Percentiles rank a stretch among this genome's conserved stretches.
Evolutionary conservation across 768 basidiomycete species (phyloP).

Genomic region (Epithele typhae): DNA sequence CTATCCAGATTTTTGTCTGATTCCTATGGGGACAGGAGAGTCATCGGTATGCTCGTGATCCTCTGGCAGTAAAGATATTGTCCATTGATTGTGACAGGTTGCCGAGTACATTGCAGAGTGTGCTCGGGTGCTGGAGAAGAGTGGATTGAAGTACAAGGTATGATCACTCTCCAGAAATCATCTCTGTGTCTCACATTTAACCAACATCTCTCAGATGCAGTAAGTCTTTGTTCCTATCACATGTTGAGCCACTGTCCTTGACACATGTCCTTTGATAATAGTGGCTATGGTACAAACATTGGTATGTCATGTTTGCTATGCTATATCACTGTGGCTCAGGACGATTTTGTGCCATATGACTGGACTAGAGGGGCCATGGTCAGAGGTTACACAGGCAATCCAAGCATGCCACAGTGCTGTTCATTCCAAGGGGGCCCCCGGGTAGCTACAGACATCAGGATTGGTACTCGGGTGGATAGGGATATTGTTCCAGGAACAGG

Average conservation of each 20-base stretch:
- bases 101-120: slow-evolving; percentile 80
- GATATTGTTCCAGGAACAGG: slow-evolving; percentile 58
- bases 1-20: slow-evolving; percentile 77
- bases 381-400: slow-evolving; percentile 77
- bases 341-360: neutral
- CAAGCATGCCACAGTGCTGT: slow-evolving; percentile 89
- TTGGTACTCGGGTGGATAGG: slow-evolving; percentile 83
- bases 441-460: slow-evolving; percentile 92
- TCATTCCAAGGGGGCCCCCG: slow-evolving; percentile 68
- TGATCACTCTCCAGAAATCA: slow-evolving; percentile 9
- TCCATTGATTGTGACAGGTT: slow-evolving; percentile 39
- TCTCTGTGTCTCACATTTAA: no score
- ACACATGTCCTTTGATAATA: slow-evolving; percentile 23
- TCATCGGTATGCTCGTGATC: slow-evolving; percentile 52
- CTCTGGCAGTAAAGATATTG: slow-evolving; percentile 21
- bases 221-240: slow-evolving; percentile 29
- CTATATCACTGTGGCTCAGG: no score
- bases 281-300: slow-evolving; percentile 90
- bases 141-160: slow-evolving; percentile 80
- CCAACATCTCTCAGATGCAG: slow-evolving; percentile 52
- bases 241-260: neutral
- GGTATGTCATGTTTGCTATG: slow-evolving; percentile 35
- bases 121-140: slow-evolving; percentile 75
- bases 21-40: slow-evolving; percentile 76
- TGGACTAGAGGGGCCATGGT: slow-evolving; percentile 74